Percentiles rank a stretch among this genome's conserved stretches.
These are phyloP conservation scores for Mrakia blollopis DNA, from an alignment of 768 basidiomycete species.

Conservation along the genomic window DNA sequence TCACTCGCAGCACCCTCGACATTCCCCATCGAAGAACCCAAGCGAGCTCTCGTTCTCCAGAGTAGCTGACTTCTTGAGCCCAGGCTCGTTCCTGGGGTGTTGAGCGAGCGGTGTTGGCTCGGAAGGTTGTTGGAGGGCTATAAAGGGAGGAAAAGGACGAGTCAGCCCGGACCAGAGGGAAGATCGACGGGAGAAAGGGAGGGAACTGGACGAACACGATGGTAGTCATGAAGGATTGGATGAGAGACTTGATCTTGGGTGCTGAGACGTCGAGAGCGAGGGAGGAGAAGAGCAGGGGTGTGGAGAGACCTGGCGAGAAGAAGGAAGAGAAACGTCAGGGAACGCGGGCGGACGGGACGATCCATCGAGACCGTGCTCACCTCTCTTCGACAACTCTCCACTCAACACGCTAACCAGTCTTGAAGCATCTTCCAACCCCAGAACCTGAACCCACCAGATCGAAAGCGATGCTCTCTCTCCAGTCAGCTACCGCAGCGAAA, in stretches of 20 bases:
- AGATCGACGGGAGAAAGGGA: neutral
- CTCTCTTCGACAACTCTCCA: conserved; percentile 14
- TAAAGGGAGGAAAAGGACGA: neutral
- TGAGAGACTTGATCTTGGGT: conserved; percentile 67
- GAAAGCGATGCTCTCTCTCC: neutral
- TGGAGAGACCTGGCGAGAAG: conserved; percentile 39
- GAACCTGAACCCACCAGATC: neutral
- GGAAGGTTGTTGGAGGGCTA: conserved; percentile 8
- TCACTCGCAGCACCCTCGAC: conserved; percentile 66
- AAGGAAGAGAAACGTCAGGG: neutral
- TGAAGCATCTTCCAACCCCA: neutral
- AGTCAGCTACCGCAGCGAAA: neutral
- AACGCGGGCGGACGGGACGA: no score
- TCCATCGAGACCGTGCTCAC: neutral
- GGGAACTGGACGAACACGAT: conserved; percentile 37
- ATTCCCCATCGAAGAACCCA: conserved; percentile 93
- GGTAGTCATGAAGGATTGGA: conserved; percentile 65
- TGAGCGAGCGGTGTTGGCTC: conserved; percentile 1
- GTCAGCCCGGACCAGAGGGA: neutral
- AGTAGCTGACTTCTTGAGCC: conserved; percentile 70
- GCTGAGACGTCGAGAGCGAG: conserved; percentile 79
- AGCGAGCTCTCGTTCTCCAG: conserved; percentile 78
- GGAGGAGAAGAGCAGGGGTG: conserved; percentile 85
- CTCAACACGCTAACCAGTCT: neutral
- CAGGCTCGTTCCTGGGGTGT: conserved; percentile 38